These are phyloP conservation scores for Castanea sativa DNA, from an alignment of 306 rosid genomes.

Conservation along the genomic window DNA sequence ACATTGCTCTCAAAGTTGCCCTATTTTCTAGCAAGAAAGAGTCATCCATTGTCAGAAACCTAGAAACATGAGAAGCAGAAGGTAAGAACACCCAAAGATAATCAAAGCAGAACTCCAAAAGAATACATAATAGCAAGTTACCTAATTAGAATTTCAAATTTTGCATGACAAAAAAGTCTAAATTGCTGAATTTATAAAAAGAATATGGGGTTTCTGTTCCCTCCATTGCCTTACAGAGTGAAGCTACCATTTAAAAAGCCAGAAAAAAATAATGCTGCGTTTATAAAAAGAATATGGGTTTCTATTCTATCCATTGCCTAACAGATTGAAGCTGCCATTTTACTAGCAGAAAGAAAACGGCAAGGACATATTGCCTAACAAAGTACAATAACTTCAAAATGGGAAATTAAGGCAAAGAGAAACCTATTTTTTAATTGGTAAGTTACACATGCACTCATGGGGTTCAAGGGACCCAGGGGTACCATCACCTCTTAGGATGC, in stretches of 20 bases:
- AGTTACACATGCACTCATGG: too few species aligned
- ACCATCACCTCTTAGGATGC: too few species aligned
- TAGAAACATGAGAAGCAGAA: slow-evolving; percentile 34
- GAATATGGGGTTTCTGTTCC: not conserved
- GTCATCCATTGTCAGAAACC: slow-evolving; percentile 95
- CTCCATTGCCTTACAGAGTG: slow-evolving; percentile 18
- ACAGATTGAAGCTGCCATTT: too few species aligned
- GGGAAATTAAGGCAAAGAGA: not conserved
- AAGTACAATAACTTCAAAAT: not conserved
- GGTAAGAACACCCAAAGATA: slow-evolving; percentile 23
- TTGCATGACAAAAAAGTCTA: too few species aligned
- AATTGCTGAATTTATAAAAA: slow-evolving; percentile 4
- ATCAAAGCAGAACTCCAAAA: slow-evolving; percentile 20
- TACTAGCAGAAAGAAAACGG: not conserved
- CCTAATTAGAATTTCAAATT: slow-evolving; percentile 51
- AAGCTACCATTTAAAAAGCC: not conserved
- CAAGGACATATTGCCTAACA: not conserved
- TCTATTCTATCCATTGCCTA: too few species aligned
- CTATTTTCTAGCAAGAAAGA: slow-evolving; percentile 86
- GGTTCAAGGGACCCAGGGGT: too few species aligned
- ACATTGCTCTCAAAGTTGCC: slow-evolving; percentile 85
- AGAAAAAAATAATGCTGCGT: not conserved
- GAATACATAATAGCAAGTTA: slow-evolving; percentile 28
- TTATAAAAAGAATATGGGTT: too few species aligned
- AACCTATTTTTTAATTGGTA: not conserved